Percentiles rank a stretch among this genome's conserved stretches.
phyloP scores from a whole-genome alignment of 192 early-diverging fungal genomes.

The Coemansia sp. region DNA sequence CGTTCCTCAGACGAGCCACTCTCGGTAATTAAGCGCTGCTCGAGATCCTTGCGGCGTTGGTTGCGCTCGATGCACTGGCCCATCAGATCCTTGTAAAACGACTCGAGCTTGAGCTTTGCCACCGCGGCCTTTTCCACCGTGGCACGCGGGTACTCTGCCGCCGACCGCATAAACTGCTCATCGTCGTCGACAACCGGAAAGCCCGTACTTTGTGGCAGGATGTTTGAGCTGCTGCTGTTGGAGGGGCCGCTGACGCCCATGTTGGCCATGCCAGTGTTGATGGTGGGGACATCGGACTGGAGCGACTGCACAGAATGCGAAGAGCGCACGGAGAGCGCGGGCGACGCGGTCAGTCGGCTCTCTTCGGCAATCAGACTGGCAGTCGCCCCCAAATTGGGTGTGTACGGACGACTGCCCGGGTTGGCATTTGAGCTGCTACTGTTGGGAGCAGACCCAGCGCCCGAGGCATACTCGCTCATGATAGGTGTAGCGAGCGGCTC shows the following conservation, averaged over 20 bases:
- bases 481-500: slow-evolving; percentile 17
- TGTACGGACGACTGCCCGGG: slow-evolving; percentile 41
- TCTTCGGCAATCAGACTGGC: slow-evolving; percentile 29
- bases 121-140: slow-evolving; percentile 84
- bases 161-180: slow-evolving; percentile 64
- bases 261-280: slow-evolving; percentile 52
- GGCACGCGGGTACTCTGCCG: slow-evolving; percentile 70
- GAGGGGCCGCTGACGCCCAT: slow-evolving; percentile 43
- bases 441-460: slow-evolving; percentile 39
- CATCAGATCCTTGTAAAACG: slow-evolving; percentile 88
- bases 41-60: slow-evolving; percentile 74
- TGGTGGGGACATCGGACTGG: slow-evolving; percentile 45
- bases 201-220: background rate
- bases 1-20: slow-evolving; percentile 80
- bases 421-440: slow-evolving; percentile 47
- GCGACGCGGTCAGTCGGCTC: slow-evolving; percentile 34
- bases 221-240: slow-evolving; percentile 15
- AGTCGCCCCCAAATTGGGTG: slow-evolving; percentile 38
- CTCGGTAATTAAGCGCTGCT: slow-evolving; percentile 70
- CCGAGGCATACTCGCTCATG: slow-evolving; percentile 56
- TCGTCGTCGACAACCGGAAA: slow-evolving; percentile 37
- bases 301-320: slow-evolving; percentile 47
- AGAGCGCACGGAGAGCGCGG: slow-evolving; percentile 46
- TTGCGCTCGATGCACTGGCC: slow-evolving; percentile 86
- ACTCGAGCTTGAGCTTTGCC: slow-evolving; percentile 87